Evolutionary conservation across 768 basidiomycete species (phyloP), one percentile per base, ranked within the genome.

Genomic region (Psilocybe cyanescens): DNA sequence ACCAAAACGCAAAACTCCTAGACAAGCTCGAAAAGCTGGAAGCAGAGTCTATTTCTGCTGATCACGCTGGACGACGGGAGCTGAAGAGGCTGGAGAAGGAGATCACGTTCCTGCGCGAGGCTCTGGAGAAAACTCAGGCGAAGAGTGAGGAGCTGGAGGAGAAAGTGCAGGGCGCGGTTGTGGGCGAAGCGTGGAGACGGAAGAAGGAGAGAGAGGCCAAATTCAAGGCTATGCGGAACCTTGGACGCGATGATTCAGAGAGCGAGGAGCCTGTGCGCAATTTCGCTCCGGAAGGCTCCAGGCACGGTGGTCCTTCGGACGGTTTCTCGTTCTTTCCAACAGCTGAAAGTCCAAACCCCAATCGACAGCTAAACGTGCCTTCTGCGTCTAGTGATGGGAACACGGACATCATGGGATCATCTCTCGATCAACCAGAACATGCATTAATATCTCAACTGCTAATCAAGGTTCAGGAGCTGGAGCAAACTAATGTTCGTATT

Each of bases 1-100:
- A 92, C 68, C 92, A 95, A 74, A 95, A 95, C 67, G 86, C 88
- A 0, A 92, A 95, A 64, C 86, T 95, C 14, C 75, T 91, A 3
- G 75, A 81, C 28, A 92, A 92, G 65, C 80, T 95, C 4, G 89
- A 94, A 73, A 82, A 83, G 61, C 81, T 95, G 8, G 90, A 95
- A 70, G 72, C 81, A 1, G 92, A 94, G 61, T 86, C 92, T 14
- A 73, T 72, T 9, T 82, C 83, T 47, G 80, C 88, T 2, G 92
- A 95, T 65, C 82, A 83, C 39, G 78, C 81, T 1, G 91, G 93
- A 11, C 82, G 88, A 60, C 83, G 86, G 35, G 87, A 86, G 65
- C 78, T 96, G 17, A 85, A 87, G 47, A 81, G 81, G 69, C 73
- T 96, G 55, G 92, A 95, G 75, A 87, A 86, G 71, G 94, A 96